Evolutionary conservation across 75 land plant species (phyloP).

Genomic region (Pinus albicaulis): DNA sequence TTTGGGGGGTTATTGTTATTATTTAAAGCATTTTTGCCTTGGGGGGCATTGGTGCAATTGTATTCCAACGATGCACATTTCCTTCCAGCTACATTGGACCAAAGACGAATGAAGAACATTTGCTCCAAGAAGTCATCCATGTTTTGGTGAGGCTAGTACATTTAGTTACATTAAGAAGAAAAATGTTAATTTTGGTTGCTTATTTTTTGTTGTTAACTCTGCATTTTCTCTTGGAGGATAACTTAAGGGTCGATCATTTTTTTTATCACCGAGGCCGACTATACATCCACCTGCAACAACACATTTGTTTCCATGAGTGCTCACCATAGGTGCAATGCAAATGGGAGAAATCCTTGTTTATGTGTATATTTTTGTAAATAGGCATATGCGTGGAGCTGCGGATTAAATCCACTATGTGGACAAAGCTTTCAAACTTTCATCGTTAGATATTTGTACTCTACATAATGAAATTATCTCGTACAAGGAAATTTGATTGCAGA

Average conservation of each 20-base stretch:
- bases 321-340: too few relatives aligned
- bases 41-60: background rate
- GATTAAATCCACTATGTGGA: too few relatives aligned
- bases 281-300: too few relatives aligned
- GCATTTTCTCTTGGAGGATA: background rate
- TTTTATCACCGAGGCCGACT: too few relatives aligned
- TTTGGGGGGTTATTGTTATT: background rate
- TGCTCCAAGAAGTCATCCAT: slow-evolving; percentile 61
- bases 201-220: background rate
- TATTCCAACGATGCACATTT: slow-evolving; percentile 1
- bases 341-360: too few relatives aligned
- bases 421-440: too few relatives aligned
- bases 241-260: background rate
- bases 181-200: slow-evolving; percentile 1
- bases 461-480: too few relatives aligned
- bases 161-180: background rate
- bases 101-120: slow-evolving; percentile 38
- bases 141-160: background rate
- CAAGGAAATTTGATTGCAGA: too few relatives aligned
- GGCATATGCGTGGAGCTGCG: too few relatives aligned
- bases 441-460: too few relatives aligned
- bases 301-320: too few relatives aligned
- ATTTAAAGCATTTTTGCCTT: background rate
- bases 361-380: too few relatives aligned
- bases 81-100: slow-evolving; percentile 15